These are phyloP conservation scores for Xanthoparmelia taractica DNA, from an alignment of 495 filamentous ascomycete species.

Conservation along the genomic window DNA sequence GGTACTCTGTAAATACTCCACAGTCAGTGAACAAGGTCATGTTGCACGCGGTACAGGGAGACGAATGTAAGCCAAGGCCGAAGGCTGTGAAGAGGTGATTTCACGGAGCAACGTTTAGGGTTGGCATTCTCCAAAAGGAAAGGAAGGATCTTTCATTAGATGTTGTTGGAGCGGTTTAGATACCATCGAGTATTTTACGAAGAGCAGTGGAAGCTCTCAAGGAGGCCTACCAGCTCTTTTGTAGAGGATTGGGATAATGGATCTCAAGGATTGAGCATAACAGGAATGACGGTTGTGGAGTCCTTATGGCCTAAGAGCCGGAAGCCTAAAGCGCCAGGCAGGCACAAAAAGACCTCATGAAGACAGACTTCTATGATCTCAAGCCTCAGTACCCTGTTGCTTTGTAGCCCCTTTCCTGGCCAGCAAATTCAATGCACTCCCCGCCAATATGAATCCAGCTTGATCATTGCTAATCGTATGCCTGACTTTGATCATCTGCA, in stretches of 20 bases:
- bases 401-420: constrained; percentile 41
- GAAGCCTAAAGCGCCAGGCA: not conserved
- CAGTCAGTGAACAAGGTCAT: constrained; percentile 74
- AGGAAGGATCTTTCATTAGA: not conserved
- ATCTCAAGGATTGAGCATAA: not conserved
- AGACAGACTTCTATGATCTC: not conserved
- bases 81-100: constrained; percentile 36
- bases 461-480: constrained; percentile 85
- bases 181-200: not conserved
- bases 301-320: not conserved
- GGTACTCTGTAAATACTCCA: constrained; percentile 63
- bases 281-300: not conserved
- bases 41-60: constrained; percentile 66
- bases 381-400: not conserved
- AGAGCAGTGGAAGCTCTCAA: not conserved
- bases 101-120: not conserved
- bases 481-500: constrained; percentile 55
- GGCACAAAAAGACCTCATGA: not conserved
- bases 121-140: not conserved
- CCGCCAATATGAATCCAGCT: constrained; percentile 81
- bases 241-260: not conserved
- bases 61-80: constrained; percentile 76
- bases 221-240: not conserved
- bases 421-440: constrained; percentile 86
- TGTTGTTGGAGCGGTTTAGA: not conserved